Evolutionary conservation across 306 rosid species (phyloP).

Genomic region (Sophora flavescens): DNA sequence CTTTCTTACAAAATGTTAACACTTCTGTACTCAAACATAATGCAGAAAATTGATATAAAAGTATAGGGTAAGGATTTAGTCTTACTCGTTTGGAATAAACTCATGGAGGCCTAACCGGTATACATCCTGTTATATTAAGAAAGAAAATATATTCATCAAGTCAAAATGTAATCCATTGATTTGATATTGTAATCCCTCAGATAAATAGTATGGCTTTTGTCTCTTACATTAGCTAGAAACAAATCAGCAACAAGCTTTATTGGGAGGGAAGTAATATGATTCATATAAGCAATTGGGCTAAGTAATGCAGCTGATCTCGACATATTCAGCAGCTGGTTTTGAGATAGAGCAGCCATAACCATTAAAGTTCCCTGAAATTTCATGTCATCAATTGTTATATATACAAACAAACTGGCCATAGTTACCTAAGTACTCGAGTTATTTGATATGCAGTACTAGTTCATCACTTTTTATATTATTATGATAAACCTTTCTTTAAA

Average conservation of each 20-base stretch:
- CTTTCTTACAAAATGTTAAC: no score
- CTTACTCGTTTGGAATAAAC: slow-evolving; percentile 68
- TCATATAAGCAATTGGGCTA: slow-evolving; percentile 79
- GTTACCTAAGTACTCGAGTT: no score
- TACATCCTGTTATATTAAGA: slow-evolving; percentile 52
- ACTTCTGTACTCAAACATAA: no score
- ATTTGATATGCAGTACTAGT: no score
- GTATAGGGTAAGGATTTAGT: not conserved
- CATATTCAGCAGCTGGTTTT: slow-evolving; percentile 54
- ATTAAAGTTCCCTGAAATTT: slow-evolving; percentile 76
- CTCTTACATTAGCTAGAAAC: slow-evolving; percentile 64
- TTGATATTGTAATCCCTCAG: not conserved
- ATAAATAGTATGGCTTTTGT: not conserved
- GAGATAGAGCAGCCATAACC: slow-evolving; percentile 68
- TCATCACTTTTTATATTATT: no score
- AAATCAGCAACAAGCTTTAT: slow-evolving; percentile 59
- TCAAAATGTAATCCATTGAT: not conserved
- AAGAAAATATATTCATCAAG: slow-evolving; percentile 19
- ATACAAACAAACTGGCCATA: no score
- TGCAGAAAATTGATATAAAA: not conserved
- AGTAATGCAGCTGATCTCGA: slow-evolving; percentile 77
- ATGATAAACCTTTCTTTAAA: no score
- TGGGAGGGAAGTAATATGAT: slow-evolving; percentile 58
- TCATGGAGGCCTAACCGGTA: slow-evolving; percentile 66
- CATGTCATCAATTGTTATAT: not conserved